Base-by-base conservation (phyloP, 78 protist genomes). In the Dictyostelium capitatum region DNA sequence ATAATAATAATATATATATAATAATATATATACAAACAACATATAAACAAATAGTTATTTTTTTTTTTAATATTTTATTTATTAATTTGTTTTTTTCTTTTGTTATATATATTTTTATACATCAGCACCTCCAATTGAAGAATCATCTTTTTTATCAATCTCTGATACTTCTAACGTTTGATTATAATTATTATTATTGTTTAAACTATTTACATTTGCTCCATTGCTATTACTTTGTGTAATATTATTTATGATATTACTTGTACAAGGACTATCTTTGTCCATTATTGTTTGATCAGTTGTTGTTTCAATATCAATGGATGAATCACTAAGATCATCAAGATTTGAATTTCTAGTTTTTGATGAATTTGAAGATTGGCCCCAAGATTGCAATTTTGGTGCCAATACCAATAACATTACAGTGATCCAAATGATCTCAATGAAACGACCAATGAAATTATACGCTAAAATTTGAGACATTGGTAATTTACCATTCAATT, bases 351-450 rank as follows among this genome's bases (percentile, higher is more conserved):
- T 37, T n/a, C 46, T 73, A 37, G 46, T 46, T 46, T n/a, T n/a
- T n/a, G 4, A 20, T 14, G 64, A 48, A 48, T 59, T n/a, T 2
- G 43, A 37, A 25, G 12, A 23, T 43, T 43, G 65, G 46, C 82
- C 75, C 90, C 90, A 83, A 23, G 91, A 72, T 74, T 84, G 91
- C 64, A 84, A 84, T 54, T 67, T 37, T 74, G 91, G 91, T 11
- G 91, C 77, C 7, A 84, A 65, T 19, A 84, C 82, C 10, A 84
- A 46, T 15, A 84, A 32, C 91, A 84, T 84, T 48, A 80, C 77
- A 23, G 37, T 10, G 7, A 74, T 84, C 91, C 91, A 84, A 37
- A 41, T 5, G 10, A 84, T 32, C 47, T 84, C 91, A 28, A 84
- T 84, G 37, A 19, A 65, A 54, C 91, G 32, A 4, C 64, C 91